phyloP scores from a whole-genome alignment of 345 rosid species.

The Laguncularia racemosa region DNA sequence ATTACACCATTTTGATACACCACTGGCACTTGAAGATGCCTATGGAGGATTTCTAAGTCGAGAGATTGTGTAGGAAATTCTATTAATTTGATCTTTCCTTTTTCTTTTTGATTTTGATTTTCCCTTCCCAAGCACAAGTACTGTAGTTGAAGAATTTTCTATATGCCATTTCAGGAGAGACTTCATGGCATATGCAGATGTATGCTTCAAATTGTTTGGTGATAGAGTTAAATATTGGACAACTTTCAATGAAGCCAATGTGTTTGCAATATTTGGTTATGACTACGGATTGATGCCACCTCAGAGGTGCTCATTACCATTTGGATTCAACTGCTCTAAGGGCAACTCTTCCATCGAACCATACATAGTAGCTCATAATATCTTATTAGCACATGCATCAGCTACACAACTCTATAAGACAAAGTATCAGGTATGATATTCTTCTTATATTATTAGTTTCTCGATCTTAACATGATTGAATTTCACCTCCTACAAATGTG shows the following conservation, averaged over 20 bases:
- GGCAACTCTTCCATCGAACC: conserved; percentile 64
- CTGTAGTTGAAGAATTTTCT: no score
- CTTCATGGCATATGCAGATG: conserved; percentile 29
- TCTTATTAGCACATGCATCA: conserved; percentile 62
- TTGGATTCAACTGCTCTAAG: conserved; percentile 17
- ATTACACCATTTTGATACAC: conserved; percentile 28
- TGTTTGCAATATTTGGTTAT: neutral
- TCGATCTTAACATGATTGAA: no score
- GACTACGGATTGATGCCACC: conserved; percentile 11
- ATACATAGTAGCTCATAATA: conserved; percentile 45
- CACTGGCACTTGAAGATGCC: conserved; percentile 40
- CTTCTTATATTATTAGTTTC: no score
- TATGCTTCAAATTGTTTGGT: conserved; percentile 38
- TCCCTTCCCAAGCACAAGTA: conserved; percentile 1
- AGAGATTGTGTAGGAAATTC: conserved; percentile 24
- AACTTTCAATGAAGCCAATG: conserved; percentile 33
- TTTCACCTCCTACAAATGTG: no score
- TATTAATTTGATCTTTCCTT: neutral
- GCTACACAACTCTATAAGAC: conserved; percentile 39
- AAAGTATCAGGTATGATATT: conserved; percentile 43
- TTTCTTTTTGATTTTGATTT: neutral
- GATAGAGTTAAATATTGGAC: conserved; percentile 30
- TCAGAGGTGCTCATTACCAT: conserved; percentile 25
- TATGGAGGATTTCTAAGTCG: conserved; percentile 38
- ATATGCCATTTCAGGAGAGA: conserved; percentile 23